Conservation (phyloP, 805 yeast species). For the Middelhovenomyces tepae region DNA sequence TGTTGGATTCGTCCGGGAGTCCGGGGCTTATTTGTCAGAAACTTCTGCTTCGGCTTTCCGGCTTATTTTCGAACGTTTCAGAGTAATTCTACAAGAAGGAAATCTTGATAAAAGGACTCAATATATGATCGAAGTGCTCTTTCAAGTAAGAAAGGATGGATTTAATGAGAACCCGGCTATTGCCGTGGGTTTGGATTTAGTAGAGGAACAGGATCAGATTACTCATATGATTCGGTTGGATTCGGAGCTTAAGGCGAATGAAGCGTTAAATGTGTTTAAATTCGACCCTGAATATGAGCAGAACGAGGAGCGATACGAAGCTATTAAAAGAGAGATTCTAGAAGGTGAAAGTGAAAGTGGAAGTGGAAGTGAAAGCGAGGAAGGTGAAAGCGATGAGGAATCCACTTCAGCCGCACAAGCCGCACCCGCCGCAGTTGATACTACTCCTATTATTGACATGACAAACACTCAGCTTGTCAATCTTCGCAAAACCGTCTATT, state of each 20-base stretch:
- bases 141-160: slow-evolving; percentile 40
- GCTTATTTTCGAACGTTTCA: slow-evolving; percentile 48
- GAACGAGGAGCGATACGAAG: slow-evolving; percentile 41
- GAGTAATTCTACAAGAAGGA: slow-evolving; percentile 53
- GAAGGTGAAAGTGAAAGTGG: slow-evolving; percentile 28
- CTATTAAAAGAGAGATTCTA: slow-evolving; percentile 37
- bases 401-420: slow-evolving; percentile 9
- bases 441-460: slow-evolving; percentile 44
- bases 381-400: slow-evolving; percentile 14
- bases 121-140: slow-evolving; percentile 40
- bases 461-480: slow-evolving; percentile 56
- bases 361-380: slow-evolving; percentile 6
- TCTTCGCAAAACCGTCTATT: slow-evolving; percentile 67
- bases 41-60: slow-evolving; percentile 38
- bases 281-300: slow-evolving; percentile 43
- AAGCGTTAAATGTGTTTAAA: slow-evolving; percentile 41
- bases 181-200: slow-evolving; percentile 43
- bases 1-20: slow-evolving; percentile 38
- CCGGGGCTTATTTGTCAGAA: slow-evolving; percentile 44
- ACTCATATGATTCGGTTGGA: slow-evolving; percentile 50
- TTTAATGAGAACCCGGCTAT: slow-evolving; percentile 35
- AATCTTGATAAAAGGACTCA: slow-evolving; percentile 35
- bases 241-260: slow-evolving; percentile 40
- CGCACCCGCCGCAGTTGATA: slow-evolving; percentile 1
- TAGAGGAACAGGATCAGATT: slow-evolving; percentile 53